Base-by-base conservation (phyloP, 805 yeast genomes). In the Yamadazyma sp. region DNA sequence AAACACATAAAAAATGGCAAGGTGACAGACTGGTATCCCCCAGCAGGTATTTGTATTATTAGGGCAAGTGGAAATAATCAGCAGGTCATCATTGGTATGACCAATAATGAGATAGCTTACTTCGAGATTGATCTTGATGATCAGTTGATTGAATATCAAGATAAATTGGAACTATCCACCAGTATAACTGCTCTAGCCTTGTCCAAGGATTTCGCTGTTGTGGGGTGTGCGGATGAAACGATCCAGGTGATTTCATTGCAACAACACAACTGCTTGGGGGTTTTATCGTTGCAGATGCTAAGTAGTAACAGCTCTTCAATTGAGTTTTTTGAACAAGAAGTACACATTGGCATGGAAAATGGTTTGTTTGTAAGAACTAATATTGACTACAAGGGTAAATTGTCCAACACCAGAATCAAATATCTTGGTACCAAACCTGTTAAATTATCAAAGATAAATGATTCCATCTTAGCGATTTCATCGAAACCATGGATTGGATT, bases 341-440 rank as follows among this genome's bases (percentile, higher is more conserved):
- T 85, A 8, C 95, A 89, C 57, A 73, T 88, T 34, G 97, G 97
- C 1, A 70, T 89, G 69, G 73, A 64, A n/a, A 86, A 80, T 56
- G 98, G 98, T 14, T 77, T 90, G 1, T 87, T 83, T 60, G 80
- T 81, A 2, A 65, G 82, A 12, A 75, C 87, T 0, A 27, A 32
- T 8, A 48, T 89, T 25, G 87, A 84, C 51, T 50, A 62, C 4
- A 67, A 82, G 3, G 96, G 95, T 3, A 54, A 53, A 3, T 70
- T 77, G 14, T 63, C 75, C 1, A 82, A 83, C 46, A 76, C 88
- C 1, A 68, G 83, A 49, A 77, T 79, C 12, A 80, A 82, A 51
- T 88, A 83, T 52, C 55, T 87, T 19, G 98, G 98, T 0, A 72
- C 84, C 0, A 70, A 70, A 27, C 78, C 84, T 0, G 82, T 89